Conservation (phyloP, 1,139 yeast genomes). For the Candida tunisiensis region DNA sequence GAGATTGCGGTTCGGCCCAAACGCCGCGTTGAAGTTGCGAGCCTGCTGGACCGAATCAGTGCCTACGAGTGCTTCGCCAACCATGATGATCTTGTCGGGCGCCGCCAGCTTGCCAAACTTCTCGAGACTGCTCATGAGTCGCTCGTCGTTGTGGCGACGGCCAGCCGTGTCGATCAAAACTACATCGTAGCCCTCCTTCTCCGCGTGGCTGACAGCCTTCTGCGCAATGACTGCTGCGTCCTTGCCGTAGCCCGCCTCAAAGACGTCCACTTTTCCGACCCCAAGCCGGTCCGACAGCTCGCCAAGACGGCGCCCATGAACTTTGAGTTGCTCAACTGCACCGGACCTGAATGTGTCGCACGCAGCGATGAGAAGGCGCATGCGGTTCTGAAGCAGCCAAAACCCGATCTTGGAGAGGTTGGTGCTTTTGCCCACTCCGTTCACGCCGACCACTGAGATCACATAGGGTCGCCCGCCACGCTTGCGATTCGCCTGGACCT, state of each 20-base stretch:
- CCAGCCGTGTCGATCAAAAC: slow-evolving; percentile 97
- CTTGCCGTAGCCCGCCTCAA: slow-evolving; percentile 93
- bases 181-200: slow-evolving; percentile 53
- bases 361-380: slow-evolving; percentile 81
- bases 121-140: slow-evolving; percentile 89
- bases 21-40: slow-evolving; percentile 77
- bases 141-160: slow-evolving; percentile 87
- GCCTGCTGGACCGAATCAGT: slow-evolving; percentile 97
- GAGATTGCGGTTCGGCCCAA: slow-evolving; percentile 65
- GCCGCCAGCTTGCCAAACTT: slow-evolving; percentile 92
- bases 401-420: slow-evolving; percentile 87
- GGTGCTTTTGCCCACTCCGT: slow-evolving; percentile 96
- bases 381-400: slow-evolving; percentile 84
- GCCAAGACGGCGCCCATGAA: slow-evolving; percentile 74
- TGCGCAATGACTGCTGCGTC: slow-evolving; percentile 94
- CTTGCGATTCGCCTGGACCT: slow-evolving; percentile 39
- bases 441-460: slow-evolving; percentile 92
- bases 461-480: slow-evolving; percentile 47
- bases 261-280: slow-evolving; percentile 54
- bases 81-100: slow-evolving; percentile 96
- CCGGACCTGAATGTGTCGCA: slow-evolving; percentile 98
- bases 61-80: slow-evolving; percentile 95
- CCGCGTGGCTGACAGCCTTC: slow-evolving; percentile 71
- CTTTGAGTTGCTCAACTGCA: slow-evolving; percentile 91
- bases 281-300: slow-evolving; percentile 36